These are phyloP conservation scores for Iodosphaeria phyllophila DNA, from an alignment of 2,329 filamentous ascomycete species.

Conservation along the genomic window DNA sequence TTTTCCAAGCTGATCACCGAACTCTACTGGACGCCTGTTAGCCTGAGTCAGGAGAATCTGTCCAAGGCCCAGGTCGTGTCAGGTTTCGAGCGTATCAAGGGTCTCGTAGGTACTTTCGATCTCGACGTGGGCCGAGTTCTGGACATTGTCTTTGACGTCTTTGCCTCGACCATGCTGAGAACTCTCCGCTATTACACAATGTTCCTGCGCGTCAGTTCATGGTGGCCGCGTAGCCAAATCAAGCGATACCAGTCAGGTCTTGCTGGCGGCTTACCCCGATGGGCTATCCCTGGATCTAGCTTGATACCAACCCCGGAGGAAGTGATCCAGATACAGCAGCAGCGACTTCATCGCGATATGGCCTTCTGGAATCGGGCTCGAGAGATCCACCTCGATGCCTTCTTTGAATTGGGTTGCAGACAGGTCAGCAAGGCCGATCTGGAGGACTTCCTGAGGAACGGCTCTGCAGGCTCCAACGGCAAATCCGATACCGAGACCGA, in stretches of 20 bases:
- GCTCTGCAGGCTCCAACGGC: constrained; percentile 26
- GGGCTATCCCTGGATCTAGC: constrained; percentile 51
- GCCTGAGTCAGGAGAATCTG: constrained; percentile 48
- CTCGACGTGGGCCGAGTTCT: constrained; percentile 87
- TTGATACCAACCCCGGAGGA: constrained; percentile 33
- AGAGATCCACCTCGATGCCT: constrained; percentile 60
- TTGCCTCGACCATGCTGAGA: constrained; percentile 82
- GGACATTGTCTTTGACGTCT: constrained; percentile 88
- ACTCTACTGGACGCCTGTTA: constrained; percentile 60
- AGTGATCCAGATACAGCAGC: constrained; percentile 32
- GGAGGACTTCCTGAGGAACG: constrained; percentile 22
- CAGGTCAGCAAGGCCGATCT: constrained; percentile 41
- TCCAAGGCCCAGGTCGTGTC: constrained; percentile 60
- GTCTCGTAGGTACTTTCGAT: constrained; percentile 90
- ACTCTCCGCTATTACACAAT: constrained; percentile 91
- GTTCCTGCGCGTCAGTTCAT: constrained; percentile 76
- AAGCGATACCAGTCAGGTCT: constrained; percentile 22
- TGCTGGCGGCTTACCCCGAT: constrained; percentile 55
- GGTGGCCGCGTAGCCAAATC: constrained; percentile 66
- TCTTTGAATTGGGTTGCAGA: constrained; percentile 71
- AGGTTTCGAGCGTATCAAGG: constrained; percentile 83
- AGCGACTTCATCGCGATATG: constrained; percentile 47
- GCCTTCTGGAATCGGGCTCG: constrained; percentile 70
- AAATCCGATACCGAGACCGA: constrained; percentile 20
- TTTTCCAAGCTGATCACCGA: constrained; percentile 94